Percentiles rank a stretch among this genome's conserved stretches.
phyloP scores from a whole-genome alignment of 257 asterid species.

The Hygrophila difformis region DNA sequence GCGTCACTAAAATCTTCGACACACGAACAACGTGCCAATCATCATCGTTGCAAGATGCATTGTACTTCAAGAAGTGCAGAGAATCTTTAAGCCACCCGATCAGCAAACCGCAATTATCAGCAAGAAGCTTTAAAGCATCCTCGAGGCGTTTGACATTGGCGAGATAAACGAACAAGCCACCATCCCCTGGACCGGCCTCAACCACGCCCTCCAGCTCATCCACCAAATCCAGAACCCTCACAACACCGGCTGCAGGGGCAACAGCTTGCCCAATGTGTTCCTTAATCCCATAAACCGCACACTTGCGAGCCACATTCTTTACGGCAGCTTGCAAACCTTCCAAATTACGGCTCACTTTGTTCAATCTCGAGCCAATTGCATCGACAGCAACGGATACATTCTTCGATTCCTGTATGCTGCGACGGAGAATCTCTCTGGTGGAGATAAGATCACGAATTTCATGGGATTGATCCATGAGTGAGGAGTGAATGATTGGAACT shows the following conservation, averaged over 20 bases:
- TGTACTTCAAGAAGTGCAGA: slow-evolving; percentile 23
- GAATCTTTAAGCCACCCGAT: slow-evolving; percentile 70
- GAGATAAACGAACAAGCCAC: slow-evolving; percentile 26
- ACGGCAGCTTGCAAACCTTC: slow-evolving; percentile 21
- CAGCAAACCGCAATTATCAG: slow-evolving; percentile 46
- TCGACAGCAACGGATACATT: slow-evolving; percentile 29
- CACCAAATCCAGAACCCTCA: slow-evolving; percentile 45
- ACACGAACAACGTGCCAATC: slow-evolving; percentile 31
- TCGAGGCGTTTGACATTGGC: slow-evolving; percentile 34
- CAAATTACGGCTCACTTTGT: slow-evolving; percentile 21
- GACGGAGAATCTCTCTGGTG: slow-evolving; percentile 44
- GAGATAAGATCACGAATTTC: slow-evolving; percentile 30
- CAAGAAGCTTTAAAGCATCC: slow-evolving; percentile 60
- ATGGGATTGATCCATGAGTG: slow-evolving; percentile 22
- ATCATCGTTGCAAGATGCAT: slow-evolving; percentile 20
- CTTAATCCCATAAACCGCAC: slow-evolving; percentile 38
- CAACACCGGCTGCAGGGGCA: slow-evolving; percentile 54
- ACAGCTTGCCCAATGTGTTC: slow-evolving; percentile 37
- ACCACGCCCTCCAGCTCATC: slow-evolving; percentile 39
- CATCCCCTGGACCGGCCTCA: slow-evolving; percentile 17
- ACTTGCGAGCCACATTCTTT: slow-evolving; percentile 30
- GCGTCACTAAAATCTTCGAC: slow-evolving; percentile 29
- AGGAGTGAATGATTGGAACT: not conserved
- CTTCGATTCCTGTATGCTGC: slow-evolving; percentile 51
- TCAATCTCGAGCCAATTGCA: slow-evolving; percentile 32